Percentiles rank a stretch among this genome's conserved stretches.
Conservation (phyloP, 371 early-diverging fungal genomes). For the Mortierella sp. region DNA sequence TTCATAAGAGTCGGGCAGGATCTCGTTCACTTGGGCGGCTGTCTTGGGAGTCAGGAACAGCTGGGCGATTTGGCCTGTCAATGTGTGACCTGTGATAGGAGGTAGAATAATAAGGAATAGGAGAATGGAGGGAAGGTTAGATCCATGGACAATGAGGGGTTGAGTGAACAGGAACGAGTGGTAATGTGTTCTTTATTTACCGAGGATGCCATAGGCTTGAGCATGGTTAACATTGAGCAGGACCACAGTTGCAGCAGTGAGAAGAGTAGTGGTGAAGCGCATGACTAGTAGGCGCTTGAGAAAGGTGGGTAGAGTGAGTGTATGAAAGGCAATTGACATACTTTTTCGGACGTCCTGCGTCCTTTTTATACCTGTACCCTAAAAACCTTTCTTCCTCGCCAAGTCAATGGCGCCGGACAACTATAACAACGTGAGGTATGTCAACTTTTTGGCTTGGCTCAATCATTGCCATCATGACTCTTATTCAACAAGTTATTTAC, state of each 20-base stretch:
- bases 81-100: conserved; percentile 35
- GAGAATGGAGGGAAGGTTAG: not conserved
- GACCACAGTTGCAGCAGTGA: conserved; percentile 23
- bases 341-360: not conserved
- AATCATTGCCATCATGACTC: not conserved
- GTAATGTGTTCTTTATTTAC: conserved; percentile 6
- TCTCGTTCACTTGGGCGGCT: conserved; percentile 15
- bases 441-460: not conserved
- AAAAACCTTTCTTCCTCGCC: not conserved
- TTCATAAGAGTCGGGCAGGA: conserved; percentile 22
- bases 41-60: conserved; percentile 45
- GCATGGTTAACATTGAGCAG: conserved; percentile 23
- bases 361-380: conserved; percentile 8
- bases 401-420: not conserved
- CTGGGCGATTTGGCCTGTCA: conserved; percentile 57
- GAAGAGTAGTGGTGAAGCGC: conserved; percentile 24
- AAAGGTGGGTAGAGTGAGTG: not conserved
- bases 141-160: not conserved
- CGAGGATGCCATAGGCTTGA: conserved; percentile 40
- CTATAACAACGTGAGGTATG: not conserved
- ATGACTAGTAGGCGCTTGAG: conserved; percentile 11
- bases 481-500: not conserved
- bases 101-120: not conserved
- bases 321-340: not conserved
- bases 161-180: not conserved